A percentile compares a stretch with the other conserved stretches of the same genome.
phyloP scores from a whole-genome alignment of 2,329 filamentous ascomycete species.

The Pseudopithomyces chartarum region DNA sequence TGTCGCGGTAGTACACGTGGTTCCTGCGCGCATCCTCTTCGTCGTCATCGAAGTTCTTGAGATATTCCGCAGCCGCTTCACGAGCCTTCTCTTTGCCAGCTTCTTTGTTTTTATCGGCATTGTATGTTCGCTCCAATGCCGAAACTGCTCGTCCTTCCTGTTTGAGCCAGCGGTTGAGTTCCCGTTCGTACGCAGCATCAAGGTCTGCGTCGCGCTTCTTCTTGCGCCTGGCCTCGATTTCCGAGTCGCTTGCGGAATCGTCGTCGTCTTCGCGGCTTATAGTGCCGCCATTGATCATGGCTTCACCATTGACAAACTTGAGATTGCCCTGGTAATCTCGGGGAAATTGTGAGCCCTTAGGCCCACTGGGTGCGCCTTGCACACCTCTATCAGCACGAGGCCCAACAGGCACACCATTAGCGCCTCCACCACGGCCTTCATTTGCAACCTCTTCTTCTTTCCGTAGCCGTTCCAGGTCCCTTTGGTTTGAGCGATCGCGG shows the following conservation, averaged over 20 bases:
- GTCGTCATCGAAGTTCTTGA: constrained; percentile 89
- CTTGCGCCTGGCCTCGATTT: constrained; percentile 74
- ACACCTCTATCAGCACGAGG: constrained; percentile 68
- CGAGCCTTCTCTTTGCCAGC: constrained; percentile 67
- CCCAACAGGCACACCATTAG: constrained; percentile 78
- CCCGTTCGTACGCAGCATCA: constrained; percentile 81
- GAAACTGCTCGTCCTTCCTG: constrained; percentile 82
- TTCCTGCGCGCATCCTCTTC: constrained; percentile 73
- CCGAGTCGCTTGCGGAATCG: constrained; percentile 83
- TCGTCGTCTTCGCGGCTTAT: constrained; percentile 79
- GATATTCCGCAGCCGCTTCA: constrained; percentile 71
- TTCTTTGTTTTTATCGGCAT: constrained; percentile 77
- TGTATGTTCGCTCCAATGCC: constrained; percentile 82
- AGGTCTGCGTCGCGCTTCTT: constrained; percentile 75
- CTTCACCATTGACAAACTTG: constrained; percentile 79
- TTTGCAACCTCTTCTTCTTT: constrained; percentile 93
- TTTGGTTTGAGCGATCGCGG: constrained; percentile 84
- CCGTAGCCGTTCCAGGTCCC: constrained; percentile 85
- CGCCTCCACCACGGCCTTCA: constrained; percentile 69
- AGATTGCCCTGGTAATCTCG: constrained; percentile 78
- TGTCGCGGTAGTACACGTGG: constrained; percentile 86
- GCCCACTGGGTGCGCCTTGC: constrained; percentile 75
- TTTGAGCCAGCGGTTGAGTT: constrained; percentile 89
- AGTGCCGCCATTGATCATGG: constrained; percentile 61
- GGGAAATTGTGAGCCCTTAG: constrained; percentile 69